A percentile compares a stretch with the other conserved stretches of the same genome.
phyloP scores from a whole-genome alignment of 1,284 basidiomycete genomes.

The Vanrija sp. region DNA sequence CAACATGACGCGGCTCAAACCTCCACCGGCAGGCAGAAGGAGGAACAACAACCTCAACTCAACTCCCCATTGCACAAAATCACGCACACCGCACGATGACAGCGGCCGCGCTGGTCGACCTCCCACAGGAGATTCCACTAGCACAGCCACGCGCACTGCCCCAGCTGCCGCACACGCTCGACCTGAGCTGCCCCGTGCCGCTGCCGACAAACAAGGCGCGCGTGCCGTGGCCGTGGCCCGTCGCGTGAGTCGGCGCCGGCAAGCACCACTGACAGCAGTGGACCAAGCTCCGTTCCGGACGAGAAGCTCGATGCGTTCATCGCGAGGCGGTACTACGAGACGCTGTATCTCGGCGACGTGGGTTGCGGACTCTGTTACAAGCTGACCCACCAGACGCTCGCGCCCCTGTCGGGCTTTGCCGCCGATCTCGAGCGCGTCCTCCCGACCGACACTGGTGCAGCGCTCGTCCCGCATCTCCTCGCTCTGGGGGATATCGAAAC shows the following conservation, averaged over 20 bases:
- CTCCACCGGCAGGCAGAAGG: too few relatives aligned
- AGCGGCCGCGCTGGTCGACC: too few relatives aligned
- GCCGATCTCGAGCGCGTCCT: conserved; percentile 21
- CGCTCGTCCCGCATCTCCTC: neutral
- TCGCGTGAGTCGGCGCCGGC: conserved; percentile 23
- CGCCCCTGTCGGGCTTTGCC: conserved; percentile 26
- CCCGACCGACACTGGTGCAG: neutral
- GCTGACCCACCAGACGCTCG: conserved; percentile 19
- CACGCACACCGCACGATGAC: too few relatives aligned
- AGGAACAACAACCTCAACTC: too few relatives aligned
- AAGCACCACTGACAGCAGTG: conserved; percentile 14
- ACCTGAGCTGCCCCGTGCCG: conserved; percentile 30
- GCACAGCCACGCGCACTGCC: too few relatives aligned
- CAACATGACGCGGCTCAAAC: too few relatives aligned
- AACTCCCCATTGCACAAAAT: too few relatives aligned
- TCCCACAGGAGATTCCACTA: too few relatives aligned
- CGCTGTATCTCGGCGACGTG: conserved; percentile 37
- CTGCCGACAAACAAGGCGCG: conserved; percentile 17
- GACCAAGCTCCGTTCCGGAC: conserved; percentile 11
- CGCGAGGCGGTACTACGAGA: conserved; percentile 34
- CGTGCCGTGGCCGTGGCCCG: conserved; percentile 25
- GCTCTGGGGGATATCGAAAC: conserved; percentile 18
- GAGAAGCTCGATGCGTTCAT: conserved; percentile 20
- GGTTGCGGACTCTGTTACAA: conserved; percentile 1
- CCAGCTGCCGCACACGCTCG: conserved; percentile 26